Conservation (phyloP, 2,329 filamentous ascomycete genomes). For the Xylaria sp. region DNA sequence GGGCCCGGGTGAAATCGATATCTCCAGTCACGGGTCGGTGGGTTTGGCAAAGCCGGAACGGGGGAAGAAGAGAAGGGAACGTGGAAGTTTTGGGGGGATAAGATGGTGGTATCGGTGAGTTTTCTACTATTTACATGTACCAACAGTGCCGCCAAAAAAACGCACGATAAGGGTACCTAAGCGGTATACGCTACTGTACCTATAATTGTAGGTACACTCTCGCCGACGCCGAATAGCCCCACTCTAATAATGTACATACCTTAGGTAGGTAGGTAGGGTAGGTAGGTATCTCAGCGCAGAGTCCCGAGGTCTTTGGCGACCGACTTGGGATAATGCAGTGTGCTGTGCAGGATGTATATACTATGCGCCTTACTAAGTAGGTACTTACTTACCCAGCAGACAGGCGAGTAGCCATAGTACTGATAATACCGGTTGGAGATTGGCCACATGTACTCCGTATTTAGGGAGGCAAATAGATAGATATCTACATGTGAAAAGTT, state of each 20-base stretch:
- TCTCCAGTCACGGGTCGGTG: slow-evolving; percentile 36
- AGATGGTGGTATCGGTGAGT: slow-evolving; percentile 22
- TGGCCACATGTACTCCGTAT: not conserved
- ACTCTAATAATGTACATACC: not conserved
- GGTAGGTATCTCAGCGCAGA: not conserved
- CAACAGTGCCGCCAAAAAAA: slow-evolving; percentile 18
- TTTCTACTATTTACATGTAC: slow-evolving; percentile 31
- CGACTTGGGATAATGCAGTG: not conserved
- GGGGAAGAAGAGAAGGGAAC: slow-evolving; percentile 29
- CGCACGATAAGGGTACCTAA: slow-evolving; percentile 21
- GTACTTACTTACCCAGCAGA: no score
- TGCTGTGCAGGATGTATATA: not conserved
- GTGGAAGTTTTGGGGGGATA: slow-evolving; percentile 29
- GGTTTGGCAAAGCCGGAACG: slow-evolving; percentile 34
- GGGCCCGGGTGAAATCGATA: slow-evolving; percentile 27
- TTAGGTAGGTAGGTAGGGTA: not conserved
- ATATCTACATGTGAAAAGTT: not conserved
- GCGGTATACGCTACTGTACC: not conserved
- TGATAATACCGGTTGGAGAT: no score
- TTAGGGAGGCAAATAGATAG: not conserved
- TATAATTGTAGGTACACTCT: not conserved
- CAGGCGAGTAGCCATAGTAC: no score
- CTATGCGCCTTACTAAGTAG: no score
- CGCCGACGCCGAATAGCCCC: slow-evolving; percentile 18
- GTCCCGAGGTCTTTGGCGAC: not conserved